Evolutionary conservation across 2,329 filamentous ascomycete species (phyloP), one percentile per base, ranked within the genome.

Genomic region (Mollisia scopiformis): DNA sequence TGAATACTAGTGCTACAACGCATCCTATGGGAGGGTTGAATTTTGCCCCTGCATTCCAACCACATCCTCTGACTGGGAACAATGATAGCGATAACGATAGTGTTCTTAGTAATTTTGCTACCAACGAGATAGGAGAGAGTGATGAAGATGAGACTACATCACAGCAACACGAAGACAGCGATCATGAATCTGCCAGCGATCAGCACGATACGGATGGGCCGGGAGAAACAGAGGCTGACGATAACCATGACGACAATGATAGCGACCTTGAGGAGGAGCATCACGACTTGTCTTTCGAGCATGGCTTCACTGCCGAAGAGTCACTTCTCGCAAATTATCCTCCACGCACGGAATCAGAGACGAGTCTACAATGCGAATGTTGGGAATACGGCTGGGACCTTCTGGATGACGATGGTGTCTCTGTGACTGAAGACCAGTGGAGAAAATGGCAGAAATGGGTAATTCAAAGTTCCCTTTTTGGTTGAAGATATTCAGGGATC

Each of bases 381-480:
- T 33, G 8, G 21, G 5, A 27, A 13, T 58, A 55, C 52, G 57
- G 57, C 7, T 63, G 60, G 46, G 58, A 64, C 27, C 75, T 77
- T 23, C 70, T 84, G 6, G 77, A 74, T 16, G 82, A 84, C 65
- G 77, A 84, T 64, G 81, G 81, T 1, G 61, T 74, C 3, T 71
- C 70, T 39, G 80, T 84, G 4, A 76, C 74, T n/a, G 77, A 79
- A 62, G 67, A 72, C 35, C 80, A 84, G 66, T 77, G 83, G 55
- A 84, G 83, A 66, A 74, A 78, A 56, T 85, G 82, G 82, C 82
- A 85, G 70, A 78, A 78, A 65, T 85, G 82, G 82, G 80, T 82
- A 13, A 68, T 83, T 13, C n/a, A n/a, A n/a, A n/a, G n/a, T n/a
- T n/a, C n/a, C n/a, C n/a, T n/a, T n/a, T n/a, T n/a, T n/a, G n/a